Conservation (phyloP, 2,329 filamentous ascomycete species). For the Neonectria sp. region DNA sequence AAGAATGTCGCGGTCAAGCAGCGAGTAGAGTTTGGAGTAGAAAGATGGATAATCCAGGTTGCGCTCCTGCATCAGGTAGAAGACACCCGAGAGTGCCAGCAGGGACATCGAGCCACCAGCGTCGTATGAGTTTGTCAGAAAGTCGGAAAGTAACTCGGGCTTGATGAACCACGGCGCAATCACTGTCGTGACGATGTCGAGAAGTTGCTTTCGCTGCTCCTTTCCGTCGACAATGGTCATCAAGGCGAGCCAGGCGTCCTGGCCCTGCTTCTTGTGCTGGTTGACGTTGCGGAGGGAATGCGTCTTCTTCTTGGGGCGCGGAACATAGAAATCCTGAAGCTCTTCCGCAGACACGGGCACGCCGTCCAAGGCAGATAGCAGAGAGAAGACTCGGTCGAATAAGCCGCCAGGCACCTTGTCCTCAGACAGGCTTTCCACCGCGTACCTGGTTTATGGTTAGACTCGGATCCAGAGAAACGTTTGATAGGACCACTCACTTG, state of each 20-base stretch:
- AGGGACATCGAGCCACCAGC: constrained; percentile 88
- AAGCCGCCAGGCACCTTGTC: constrained; percentile 46
- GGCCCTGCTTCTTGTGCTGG: constrained; percentile 83
- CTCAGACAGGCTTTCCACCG: constrained; percentile 45
- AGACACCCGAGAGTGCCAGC: constrained; percentile 91
- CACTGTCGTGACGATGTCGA: constrained; percentile 81
- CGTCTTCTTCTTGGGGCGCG: constrained; percentile 76
- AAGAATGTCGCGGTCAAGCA: constrained; percentile 87
- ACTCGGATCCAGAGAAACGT: background rate
- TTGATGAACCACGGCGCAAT: constrained; percentile 93
- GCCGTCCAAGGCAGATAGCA: constrained; percentile 78
- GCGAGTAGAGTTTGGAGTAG: constrained; percentile 93
- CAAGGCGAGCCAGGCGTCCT: constrained; percentile 88
- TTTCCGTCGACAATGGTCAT: constrained; percentile 77
- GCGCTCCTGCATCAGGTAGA: constrained; percentile 92
- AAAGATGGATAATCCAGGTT: constrained; percentile 98
- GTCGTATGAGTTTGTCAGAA: constrained; percentile 94
- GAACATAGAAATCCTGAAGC: constrained; percentile 78
- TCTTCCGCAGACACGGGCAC: constrained; percentile 78
- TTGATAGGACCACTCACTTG: constrained; percentile 68
- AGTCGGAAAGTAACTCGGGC: constrained; percentile 93
- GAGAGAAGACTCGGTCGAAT: constrained; percentile 71
- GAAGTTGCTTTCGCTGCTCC: constrained; percentile 83
- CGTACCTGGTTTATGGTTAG: constrained; percentile 40
- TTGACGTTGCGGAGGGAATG: constrained; percentile 76